Evolutionary conservation across 495 filamentous ascomycete species (phyloP).

Genomic region (Podospora appendiculata): DNA sequence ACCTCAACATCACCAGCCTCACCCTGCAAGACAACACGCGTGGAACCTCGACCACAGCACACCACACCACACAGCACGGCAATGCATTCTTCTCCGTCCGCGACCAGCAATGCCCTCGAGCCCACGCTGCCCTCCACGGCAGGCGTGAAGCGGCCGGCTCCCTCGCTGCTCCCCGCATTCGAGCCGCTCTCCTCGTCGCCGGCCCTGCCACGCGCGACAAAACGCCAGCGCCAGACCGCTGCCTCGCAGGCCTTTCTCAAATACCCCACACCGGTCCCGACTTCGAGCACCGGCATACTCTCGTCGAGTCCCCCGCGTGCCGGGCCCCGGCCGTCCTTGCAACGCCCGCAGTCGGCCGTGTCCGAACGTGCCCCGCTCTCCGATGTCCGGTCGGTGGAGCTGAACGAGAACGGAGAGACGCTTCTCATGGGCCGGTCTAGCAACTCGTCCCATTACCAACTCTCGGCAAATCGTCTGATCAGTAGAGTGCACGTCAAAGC

Average conservation of each 20-base stretch:
- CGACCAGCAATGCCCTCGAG: conserved; percentile 15
- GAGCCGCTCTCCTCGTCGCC: conserved; percentile 90
- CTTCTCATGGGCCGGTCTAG: conserved; percentile 85
- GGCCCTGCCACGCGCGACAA: conserved; percentile 62
- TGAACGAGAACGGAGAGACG: conserved; percentile 75
- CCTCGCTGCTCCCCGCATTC: conserved; percentile 82
- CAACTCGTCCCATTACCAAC: conserved; percentile 83
- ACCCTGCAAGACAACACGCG: no score
- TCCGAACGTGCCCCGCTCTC: conserved; percentile 82
- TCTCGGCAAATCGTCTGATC: conserved; percentile 83
- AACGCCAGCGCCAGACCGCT: conserved; percentile 47
- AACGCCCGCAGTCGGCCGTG: conserved; percentile 57
- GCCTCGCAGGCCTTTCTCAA: conserved; percentile 44
- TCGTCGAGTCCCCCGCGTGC: conserved; percentile 75
- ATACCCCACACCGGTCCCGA: conserved; percentile 88
- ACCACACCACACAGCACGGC: neutral
- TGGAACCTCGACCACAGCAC: no score
- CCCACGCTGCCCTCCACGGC: conserved; percentile 41
- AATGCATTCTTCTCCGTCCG: conserved; percentile 26
- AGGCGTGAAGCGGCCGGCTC: conserved; percentile 70
- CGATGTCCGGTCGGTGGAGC: conserved; percentile 67
- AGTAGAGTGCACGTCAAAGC: conserved; percentile 90
- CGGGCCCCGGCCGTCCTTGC: conserved; percentile 45
- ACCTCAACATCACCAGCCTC: no score
- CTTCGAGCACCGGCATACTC: conserved; percentile 85